Conservation (phyloP, 352 stramenopile genomes). For the Phytophthora aleatoria region DNA sequence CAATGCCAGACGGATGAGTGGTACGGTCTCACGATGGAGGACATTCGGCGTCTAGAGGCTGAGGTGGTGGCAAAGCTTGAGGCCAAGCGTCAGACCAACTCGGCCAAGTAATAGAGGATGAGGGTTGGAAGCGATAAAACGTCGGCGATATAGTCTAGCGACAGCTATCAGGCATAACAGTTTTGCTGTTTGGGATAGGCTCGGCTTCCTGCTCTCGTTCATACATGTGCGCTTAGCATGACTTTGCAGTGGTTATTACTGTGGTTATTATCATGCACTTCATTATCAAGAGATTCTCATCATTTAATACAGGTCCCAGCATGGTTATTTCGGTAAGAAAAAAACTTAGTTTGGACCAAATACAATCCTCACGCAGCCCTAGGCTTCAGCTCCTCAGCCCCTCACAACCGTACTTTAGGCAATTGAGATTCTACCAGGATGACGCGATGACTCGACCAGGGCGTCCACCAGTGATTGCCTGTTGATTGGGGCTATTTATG, state of each 20-base stretch:
- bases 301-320: no score
- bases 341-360: no score
- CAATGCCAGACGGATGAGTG: slow-evolving; percentile 85
- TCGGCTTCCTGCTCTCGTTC: slow-evolving; percentile 9
- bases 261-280: no score
- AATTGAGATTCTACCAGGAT: no score
- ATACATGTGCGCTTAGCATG: slow-evolving; percentile 16
- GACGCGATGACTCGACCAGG: no score
- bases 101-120: slow-evolving; percentile 45
- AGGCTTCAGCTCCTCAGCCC: no score
- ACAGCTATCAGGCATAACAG: slow-evolving; percentile 17
- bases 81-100: slow-evolving; percentile 61
- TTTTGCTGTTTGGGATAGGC: slow-evolving; percentile 19
- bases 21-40: slow-evolving; percentile 83
- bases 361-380: no score
- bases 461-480: no score
- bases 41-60: slow-evolving; percentile 81
- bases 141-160: slow-evolving; percentile 12
- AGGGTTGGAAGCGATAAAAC: slow-evolving; percentile 7
- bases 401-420: no score
- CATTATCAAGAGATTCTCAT: no score
- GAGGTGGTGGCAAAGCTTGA: slow-evolving; percentile 79
- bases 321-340: no score
- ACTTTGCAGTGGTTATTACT: neutral
- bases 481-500: no score